A percentile compares a stretch with the other conserved stretches of the same genome.
Evolutionary conservation across 2,329 filamentous ascomycete genomes (phyloP).

Genomic region (Cryphonectria parasitica): DNA sequence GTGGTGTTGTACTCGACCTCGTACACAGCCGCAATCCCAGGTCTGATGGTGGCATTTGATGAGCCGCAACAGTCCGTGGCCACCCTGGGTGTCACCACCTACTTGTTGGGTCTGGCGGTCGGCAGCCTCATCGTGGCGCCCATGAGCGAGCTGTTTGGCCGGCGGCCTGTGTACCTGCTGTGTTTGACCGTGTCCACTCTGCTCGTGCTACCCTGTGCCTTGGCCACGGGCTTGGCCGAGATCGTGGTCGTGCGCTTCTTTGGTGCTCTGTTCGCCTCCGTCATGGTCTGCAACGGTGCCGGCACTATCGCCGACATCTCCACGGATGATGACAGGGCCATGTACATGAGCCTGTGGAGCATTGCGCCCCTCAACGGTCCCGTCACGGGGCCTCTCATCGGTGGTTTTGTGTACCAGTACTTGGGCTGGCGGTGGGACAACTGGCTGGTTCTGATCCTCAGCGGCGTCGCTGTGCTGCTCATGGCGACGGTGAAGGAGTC

Average conservation of each 20-base stretch:
- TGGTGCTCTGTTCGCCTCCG: conserved; percentile 57
- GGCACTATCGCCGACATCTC: conserved; percentile 84
- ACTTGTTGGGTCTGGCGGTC: conserved; percentile 70
- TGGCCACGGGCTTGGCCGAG: conserved; percentile 65
- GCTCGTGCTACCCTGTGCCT: conserved; percentile 70
- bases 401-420: conserved; percentile 77
- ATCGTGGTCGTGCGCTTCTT: conserved; percentile 73
- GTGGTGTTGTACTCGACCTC: conserved; percentile 72
- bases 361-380: conserved; percentile 85
- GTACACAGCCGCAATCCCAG: conserved; percentile 71
- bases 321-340: conserved; percentile 75
- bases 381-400: conserved; percentile 64
- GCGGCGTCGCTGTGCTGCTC: conserved; percentile 62
- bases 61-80: conserved; percentile 56
- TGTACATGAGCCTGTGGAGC: conserved; percentile 83
- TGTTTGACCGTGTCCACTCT: conserved; percentile 66
- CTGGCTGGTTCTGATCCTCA: conserved; percentile 78
- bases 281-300: conserved; percentile 82
- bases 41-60: conserved; percentile 68
- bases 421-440: conserved; percentile 89
- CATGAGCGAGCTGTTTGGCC: conserved; percentile 68
- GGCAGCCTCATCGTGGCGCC: conserved; percentile 76
- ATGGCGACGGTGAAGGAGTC: conserved; percentile 71
- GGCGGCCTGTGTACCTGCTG: conserved; percentile 66
- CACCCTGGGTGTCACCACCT: conserved; percentile 75